Conservation (phyloP, 2,329 filamentous ascomycete genomes). For the Corniculantispora saksenae region DNA sequence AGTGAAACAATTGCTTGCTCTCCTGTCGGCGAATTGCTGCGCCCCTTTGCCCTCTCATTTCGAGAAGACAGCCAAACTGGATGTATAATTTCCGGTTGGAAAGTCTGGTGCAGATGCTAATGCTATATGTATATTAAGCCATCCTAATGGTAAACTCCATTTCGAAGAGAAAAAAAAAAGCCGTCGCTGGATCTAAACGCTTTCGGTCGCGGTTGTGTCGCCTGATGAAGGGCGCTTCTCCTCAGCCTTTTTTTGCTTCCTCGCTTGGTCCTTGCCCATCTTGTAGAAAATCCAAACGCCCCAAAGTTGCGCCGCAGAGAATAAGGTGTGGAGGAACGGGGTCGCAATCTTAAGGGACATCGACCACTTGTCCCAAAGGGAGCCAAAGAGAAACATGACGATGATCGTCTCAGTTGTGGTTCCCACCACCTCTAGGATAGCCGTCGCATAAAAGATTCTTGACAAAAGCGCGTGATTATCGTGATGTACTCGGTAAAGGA, state of each 20-base stretch:
- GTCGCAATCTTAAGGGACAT: slow-evolving; percentile 14
- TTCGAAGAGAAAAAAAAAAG: background rate
- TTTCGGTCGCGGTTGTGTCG: background rate
- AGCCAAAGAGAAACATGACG: slow-evolving; percentile 19
- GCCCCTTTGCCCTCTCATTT: background rate
- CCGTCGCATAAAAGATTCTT: slow-evolving; percentile 17
- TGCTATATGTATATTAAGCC: slow-evolving; percentile 2
- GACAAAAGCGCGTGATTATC: slow-evolving; percentile 12
- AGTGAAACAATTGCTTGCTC: background rate
- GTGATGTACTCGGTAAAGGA: slow-evolving; percentile 13
- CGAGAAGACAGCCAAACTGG: background rate
- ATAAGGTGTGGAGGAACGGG: slow-evolving; percentile 15
- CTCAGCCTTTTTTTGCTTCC: slow-evolving; percentile 7
- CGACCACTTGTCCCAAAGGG: slow-evolving; percentile 20
- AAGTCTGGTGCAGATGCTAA: slow-evolving; percentile 4
- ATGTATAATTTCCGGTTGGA: background rate
- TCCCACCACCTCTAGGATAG: slow-evolving; percentile 11
- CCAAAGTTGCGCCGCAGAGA: slow-evolving; percentile 19
- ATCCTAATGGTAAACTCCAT: slow-evolving; percentile 3
- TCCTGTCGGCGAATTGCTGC: background rate
- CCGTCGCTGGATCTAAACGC: background rate
- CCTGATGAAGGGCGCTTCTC: slow-evolving; percentile 14
- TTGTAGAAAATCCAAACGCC: slow-evolving; percentile 21
- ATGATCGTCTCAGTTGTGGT: slow-evolving; percentile 16
- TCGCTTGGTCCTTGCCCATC: slow-evolving; percentile 11